A percentile compares a stretch with the other conserved stretches of the same genome.
phyloP scores from a whole-genome alignment of 441 rosid genomes.

The California macrophylla region DNA sequence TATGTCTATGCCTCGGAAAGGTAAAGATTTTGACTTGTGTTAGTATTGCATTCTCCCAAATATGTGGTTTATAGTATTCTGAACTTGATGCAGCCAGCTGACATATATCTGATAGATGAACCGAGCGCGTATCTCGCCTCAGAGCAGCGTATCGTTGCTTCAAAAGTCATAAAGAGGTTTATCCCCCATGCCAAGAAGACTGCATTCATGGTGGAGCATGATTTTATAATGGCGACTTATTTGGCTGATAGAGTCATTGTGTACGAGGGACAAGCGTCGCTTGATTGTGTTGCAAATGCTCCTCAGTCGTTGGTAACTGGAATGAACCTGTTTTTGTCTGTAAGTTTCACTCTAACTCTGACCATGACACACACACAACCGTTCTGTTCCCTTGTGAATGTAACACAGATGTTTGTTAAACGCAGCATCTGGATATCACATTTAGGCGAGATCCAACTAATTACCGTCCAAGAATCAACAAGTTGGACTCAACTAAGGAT shows the following conservation, averaged over 20 bases:
- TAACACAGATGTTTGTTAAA: too few species aligned
- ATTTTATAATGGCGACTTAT: slow-evolving; percentile 91
- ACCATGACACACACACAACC: too few species aligned
- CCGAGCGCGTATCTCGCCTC: slow-evolving; percentile 97
- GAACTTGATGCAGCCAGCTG: slow-evolving; percentile 73
- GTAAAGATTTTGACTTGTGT: slow-evolving; percentile 25
- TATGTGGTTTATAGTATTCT: too few species aligned
- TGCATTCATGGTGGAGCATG: slow-evolving; percentile 93
- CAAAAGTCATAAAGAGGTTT: slow-evolving; percentile 90
- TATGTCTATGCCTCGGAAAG: slow-evolving; percentile 90
- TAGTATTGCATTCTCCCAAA: too few species aligned
- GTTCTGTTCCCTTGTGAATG: too few species aligned
- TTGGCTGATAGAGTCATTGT: slow-evolving; percentile 91
- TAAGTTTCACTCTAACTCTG: too few species aligned
- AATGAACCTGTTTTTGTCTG: slow-evolving; percentile 92
- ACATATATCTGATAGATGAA: slow-evolving; percentile 88
- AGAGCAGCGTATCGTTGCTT: slow-evolving; percentile 93
- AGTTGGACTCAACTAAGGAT: slow-evolving; percentile 85
- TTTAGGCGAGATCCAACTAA: slow-evolving; percentile 94
- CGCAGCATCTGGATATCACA: slow-evolving; percentile 96
- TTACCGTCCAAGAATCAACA: slow-evolving; percentile 86
- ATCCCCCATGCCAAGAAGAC: slow-evolving; percentile 94
- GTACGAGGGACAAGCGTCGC: slow-evolving; percentile 76
- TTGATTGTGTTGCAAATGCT: slow-evolving; percentile 73
- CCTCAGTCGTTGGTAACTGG: slow-evolving; percentile 91